Evolutionary conservation across 345 rosid species (phyloP).

Genomic region (Murraya koenigii): DNA sequence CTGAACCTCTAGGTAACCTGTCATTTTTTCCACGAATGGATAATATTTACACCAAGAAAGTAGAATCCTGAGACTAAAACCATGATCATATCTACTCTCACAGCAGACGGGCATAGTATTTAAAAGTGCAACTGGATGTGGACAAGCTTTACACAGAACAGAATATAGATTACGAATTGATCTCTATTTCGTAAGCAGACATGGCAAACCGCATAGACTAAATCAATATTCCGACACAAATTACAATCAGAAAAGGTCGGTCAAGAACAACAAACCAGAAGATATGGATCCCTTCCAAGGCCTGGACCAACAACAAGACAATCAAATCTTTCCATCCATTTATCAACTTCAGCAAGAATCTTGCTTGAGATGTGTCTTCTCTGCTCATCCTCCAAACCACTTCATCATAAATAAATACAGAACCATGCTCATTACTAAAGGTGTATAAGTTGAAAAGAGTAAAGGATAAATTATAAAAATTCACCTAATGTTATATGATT

Average conservation of each 20-base stretch:
- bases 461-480: neutral
- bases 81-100: neutral
- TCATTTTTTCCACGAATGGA: neutral
- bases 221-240: neutral
- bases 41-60: neutral
- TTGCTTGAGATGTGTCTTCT: conserved; percentile 34
- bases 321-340: conserved; percentile 97
- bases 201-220: neutral
- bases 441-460: neutral
- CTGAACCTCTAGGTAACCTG: neutral
- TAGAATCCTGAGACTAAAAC: neutral
- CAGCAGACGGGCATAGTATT: neutral
- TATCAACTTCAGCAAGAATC: conserved; percentile 76
- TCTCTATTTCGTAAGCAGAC: neutral
- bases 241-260: neutral
- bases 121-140: neutral
- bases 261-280: conserved; percentile 48
- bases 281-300: conserved; percentile 92
- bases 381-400: conserved; percentile 54
- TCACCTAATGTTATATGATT: conserved; percentile 75
- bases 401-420: conserved; percentile 12
- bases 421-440: conserved; percentile 4
- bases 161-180: neutral
- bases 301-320: conserved; percentile 97
- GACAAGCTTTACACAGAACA: neutral